phyloP scores from a whole-genome alignment of 2,329 filamentous ascomycete genomes.

The Neofusicoccum ribis region DNA sequence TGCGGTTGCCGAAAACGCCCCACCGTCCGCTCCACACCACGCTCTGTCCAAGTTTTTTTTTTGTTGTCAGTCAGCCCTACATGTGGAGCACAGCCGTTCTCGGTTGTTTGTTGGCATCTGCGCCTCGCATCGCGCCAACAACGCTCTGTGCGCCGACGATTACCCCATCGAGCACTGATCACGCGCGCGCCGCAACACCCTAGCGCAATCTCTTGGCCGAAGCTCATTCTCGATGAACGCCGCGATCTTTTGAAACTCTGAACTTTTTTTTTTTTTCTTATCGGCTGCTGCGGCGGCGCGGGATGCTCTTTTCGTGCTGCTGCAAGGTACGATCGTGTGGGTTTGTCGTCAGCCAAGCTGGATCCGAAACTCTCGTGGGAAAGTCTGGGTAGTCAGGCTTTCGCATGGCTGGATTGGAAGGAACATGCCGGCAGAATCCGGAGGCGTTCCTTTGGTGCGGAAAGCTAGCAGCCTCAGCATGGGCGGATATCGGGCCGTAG shows the following conservation, averaged over 20 bases:
- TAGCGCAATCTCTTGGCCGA: no score
- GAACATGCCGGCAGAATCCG: neutral
- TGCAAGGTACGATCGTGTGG: neutral
- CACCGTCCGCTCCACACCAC: neutral
- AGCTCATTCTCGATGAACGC: no score
- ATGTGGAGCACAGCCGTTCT: neutral
- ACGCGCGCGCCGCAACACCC: neutral
- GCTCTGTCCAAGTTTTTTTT: neutral
- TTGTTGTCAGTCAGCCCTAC: neutral
- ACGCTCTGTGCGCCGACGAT: neutral
- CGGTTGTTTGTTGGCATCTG: neutral
- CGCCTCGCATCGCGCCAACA: neutral
- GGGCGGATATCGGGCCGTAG: neutral
- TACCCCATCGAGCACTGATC: neutral
- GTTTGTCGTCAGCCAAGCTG: neutral
- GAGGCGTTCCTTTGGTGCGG: neutral
- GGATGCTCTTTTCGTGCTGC: neutral
- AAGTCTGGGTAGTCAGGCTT: neutral
- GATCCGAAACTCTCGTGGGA: neutral
- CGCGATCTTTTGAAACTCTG: no score
- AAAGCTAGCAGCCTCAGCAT: neutral
- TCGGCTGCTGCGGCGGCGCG: no score
- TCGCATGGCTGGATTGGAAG: neutral
- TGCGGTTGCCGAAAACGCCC: no score
- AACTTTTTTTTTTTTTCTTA: no score